These are phyloP conservation scores for Blastobotrys ciferrii DNA, from an alignment of 1,139 yeast species.

Conservation along the genomic window DNA sequence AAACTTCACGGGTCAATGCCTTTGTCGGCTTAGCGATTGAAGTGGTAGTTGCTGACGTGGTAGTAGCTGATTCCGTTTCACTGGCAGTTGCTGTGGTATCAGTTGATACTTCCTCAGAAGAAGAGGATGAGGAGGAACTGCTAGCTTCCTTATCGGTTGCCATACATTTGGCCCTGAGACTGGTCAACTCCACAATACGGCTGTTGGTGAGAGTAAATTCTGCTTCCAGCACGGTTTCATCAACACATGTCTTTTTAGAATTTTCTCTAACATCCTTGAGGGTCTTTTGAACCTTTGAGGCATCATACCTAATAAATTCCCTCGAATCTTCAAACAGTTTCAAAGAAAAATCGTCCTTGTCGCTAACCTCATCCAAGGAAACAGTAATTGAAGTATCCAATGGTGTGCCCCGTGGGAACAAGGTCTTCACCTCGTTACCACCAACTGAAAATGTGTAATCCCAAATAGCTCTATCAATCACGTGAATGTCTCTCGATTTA, in stretches of 20 bases:
- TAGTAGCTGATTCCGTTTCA: conserved; percentile 7
- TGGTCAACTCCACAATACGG: conserved; percentile 31
- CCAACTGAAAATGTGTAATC: conserved; percentile 34
- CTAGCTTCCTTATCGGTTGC: conserved; percentile 18
- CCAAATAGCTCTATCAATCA: conserved; percentile 54
- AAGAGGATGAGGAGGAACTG: conserved; percentile 6
- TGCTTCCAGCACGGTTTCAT: conserved; percentile 27
- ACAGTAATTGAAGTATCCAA: conserved; percentile 26
- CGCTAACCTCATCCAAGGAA: conserved; percentile 16
- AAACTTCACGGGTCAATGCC: conserved; percentile 18
- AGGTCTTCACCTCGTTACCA: conserved; percentile 12
- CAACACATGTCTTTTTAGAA: conserved; percentile 24
- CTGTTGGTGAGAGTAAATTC: conserved; percentile 28
- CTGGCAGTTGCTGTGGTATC: conserved; percentile 9
- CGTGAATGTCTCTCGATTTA: conserved; percentile 58
- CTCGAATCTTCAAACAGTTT: conserved; percentile 56
- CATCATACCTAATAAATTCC: conserved; percentile 42
- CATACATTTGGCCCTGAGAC: conserved; percentile 22
- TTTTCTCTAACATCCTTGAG: conserved; percentile 27
- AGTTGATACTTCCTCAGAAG: conserved; percentile 4
- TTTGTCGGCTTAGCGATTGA: conserved; percentile 18
- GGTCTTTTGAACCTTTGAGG: conserved; percentile 28
- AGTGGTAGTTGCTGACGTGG: conserved; percentile 12
- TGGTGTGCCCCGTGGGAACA: conserved; percentile 35
- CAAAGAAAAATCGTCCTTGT: conserved; percentile 39